These are phyloP conservation scores for Lepidium aucheri DNA, from an alignment of 345 rosid species.

Conservation along the genomic window DNA sequence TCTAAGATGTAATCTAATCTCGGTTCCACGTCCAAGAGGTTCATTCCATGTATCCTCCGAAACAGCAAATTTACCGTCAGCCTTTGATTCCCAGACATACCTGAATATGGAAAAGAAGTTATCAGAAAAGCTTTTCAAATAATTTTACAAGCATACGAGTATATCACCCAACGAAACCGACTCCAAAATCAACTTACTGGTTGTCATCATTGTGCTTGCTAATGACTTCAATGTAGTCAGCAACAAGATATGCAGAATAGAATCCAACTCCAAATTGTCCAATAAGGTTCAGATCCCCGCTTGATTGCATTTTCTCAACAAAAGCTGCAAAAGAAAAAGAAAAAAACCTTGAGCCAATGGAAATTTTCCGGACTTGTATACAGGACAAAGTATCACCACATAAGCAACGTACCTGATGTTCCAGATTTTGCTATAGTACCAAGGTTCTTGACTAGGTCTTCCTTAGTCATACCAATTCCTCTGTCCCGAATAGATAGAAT, in stretches of 20 bases:
- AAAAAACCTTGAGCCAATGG: neutral
- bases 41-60: slow-evolving; percentile 99
- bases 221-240: slow-evolving; percentile 94
- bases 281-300: slow-evolving; percentile 93
- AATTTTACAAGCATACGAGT: neutral
- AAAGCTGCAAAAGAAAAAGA: slow-evolving; percentile 45
- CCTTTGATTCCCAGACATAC: slow-evolving; percentile 97
- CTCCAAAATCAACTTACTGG: slow-evolving; percentile 45
- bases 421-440: slow-evolving; percentile 99
- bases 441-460: slow-evolving; percentile 91
- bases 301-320: slow-evolving; percentile 95
- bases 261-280: slow-evolving; percentile 99
- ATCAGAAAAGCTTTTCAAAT: slow-evolving; percentile 12
- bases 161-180: neutral
- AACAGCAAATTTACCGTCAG: slow-evolving; percentile 96
- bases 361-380: neutral
- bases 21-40: slow-evolving; percentile 94
- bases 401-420: slow-evolving; percentile 65
- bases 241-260: slow-evolving; percentile 93
- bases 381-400: neutral
- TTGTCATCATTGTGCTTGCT: slow-evolving; percentile 94
- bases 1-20: slow-evolving; percentile 85
- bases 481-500: slow-evolving; percentile 79
- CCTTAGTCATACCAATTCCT: slow-evolving; percentile 99
- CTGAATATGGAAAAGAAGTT: slow-evolving; percentile 28